Conservation (phyloP, 2,329 filamentous ascomycete genomes). For the Ceratocystis variospora region DNA sequence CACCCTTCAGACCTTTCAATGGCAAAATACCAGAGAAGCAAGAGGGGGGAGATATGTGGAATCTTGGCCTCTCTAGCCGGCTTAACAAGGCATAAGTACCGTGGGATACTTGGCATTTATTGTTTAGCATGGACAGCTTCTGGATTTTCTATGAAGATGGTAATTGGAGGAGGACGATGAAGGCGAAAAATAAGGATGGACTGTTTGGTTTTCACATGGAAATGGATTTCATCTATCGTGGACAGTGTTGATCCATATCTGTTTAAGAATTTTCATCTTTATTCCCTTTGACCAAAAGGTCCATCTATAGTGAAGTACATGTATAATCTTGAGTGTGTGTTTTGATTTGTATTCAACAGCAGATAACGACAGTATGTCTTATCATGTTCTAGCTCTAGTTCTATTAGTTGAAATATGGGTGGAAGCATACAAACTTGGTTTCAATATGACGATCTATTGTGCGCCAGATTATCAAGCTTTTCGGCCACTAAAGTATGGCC, state of each 20-base stretch:
- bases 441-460: not conserved
- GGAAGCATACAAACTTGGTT: not conserved
- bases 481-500: too few relatives aligned
- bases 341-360: not conserved
- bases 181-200: not conserved
- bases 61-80: conserved; percentile 8
- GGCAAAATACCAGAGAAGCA: not conserved
- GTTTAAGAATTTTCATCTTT: not conserved
- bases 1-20: not conserved
- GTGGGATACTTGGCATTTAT: conserved; percentile 16
- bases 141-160: not conserved
- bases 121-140: not conserved
- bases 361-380: not conserved
- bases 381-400: not conserved
- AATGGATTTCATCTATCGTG: conserved; percentile 16
- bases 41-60: conserved; percentile 14
- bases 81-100: conserved; percentile 8
- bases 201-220: not conserved
- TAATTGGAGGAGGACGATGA: not conserved
- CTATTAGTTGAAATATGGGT: not conserved
- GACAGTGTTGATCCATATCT: conserved; percentile 5
- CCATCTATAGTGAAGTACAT: not conserved
- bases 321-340: not conserved
- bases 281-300: not conserved
- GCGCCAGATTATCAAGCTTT: too few relatives aligned